Evolutionary conservation across 305 asterid genomes (phyloP).

Genomic region (Solanum aculeatissimum): DNA sequence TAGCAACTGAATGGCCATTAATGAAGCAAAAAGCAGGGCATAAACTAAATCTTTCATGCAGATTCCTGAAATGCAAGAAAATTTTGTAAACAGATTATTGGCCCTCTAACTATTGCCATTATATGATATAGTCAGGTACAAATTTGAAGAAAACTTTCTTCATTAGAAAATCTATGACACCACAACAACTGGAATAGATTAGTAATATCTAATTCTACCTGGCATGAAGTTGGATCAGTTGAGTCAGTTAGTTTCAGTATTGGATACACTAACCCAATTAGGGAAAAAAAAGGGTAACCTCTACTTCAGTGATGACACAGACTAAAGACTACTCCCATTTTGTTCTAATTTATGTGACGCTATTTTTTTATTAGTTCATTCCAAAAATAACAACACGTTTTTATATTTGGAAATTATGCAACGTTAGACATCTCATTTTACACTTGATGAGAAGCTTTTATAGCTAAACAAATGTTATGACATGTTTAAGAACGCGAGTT

Average conservation of each 20-base stretch:
- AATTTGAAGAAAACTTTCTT: neutral
- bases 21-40: neutral
- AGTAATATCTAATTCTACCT: neutral
- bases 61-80: neutral
- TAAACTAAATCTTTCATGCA: neutral
- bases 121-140: neutral
- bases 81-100: neutral
- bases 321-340: neutral
- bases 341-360: neutral
- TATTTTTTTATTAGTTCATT: neutral
- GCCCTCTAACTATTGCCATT: neutral
- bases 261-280: neutral
- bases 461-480: neutral
- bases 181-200: neutral
- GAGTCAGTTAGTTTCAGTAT: neutral
- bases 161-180: neutral
- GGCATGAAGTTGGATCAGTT: neutral
- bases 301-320: neutral
- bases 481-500: neutral
- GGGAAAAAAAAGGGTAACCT: neutral
- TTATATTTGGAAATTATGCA: neutral
- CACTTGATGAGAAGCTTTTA: neutral
- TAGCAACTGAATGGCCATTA: neutral
- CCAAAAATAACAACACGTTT: neutral
- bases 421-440: neutral